Conservation (phyloP, 805 yeast species). For the Saccharomycopsis schoenii region DNA sequence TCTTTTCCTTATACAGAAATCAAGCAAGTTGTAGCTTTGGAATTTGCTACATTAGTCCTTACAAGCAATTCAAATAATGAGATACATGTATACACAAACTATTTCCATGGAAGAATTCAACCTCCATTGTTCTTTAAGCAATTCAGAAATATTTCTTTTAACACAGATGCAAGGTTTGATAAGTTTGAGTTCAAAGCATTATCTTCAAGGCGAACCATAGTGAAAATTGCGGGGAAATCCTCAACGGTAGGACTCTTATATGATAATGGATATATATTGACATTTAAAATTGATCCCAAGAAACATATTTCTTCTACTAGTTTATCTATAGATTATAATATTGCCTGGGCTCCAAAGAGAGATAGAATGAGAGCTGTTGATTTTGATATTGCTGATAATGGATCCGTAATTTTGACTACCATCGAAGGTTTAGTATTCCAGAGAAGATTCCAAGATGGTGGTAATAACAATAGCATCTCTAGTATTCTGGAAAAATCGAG, state of each 20-base stretch:
- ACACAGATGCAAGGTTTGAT: conserved; percentile 29
- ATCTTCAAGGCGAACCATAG: conserved; percentile 30
- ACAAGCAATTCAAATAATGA: conserved; percentile 39
- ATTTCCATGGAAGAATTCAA: conserved; percentile 42
- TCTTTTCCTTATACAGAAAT: conserved; percentile 39
- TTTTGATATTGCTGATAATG: conserved; percentile 58
- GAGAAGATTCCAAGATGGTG: conserved; percentile 15
- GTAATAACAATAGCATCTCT: conserved; percentile 10
- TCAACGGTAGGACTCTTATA: conserved; percentile 39
- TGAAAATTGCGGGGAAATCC: conserved; percentile 30
- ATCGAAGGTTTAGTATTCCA: conserved; percentile 58
- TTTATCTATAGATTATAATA: conserved; percentile 33
- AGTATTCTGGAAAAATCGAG: conserved; percentile 4
- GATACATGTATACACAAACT: conserved; percentile 50
- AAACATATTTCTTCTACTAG: conserved; percentile 27
- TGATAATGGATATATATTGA: conserved; percentile 50
- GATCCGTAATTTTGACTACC: conserved; percentile 60
- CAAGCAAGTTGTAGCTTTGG: conserved; percentile 52
- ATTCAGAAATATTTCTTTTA: neutral
- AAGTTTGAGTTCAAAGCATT: conserved; percentile 43
- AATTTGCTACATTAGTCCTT: conserved; percentile 58
- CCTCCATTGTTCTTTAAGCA: conserved; percentile 23
- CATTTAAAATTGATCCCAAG: conserved; percentile 26
- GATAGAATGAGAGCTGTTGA: conserved; percentile 50
- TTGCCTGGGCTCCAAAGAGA: conserved; percentile 57